Evolutionary conservation across 805 yeast genomes (phyloP).

Genomic region (Lipomyces sp.): DNA sequence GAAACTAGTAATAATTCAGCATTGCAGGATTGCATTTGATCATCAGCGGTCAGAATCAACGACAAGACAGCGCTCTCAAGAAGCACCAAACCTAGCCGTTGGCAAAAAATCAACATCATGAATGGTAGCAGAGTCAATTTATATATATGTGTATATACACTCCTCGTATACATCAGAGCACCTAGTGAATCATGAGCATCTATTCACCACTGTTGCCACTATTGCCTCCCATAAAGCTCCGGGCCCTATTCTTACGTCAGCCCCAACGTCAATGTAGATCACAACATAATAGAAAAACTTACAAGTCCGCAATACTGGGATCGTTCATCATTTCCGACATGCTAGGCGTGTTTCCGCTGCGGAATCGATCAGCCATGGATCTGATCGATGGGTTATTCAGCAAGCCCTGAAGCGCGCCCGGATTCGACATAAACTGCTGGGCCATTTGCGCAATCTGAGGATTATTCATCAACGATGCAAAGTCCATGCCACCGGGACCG

Average conservation of each 20-base stretch:
- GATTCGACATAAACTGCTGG: constrained; percentile 84
- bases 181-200: constrained; percentile 1
- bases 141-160: background rate
- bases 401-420: constrained; percentile 70
- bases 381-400: constrained; percentile 80
- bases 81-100: background rate
- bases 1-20: constrained; percentile 27
- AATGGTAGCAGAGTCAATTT: background rate
- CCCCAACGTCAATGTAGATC: background rate
- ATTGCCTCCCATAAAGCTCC: constrained; percentile 33
- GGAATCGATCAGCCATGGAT: constrained; percentile 78
- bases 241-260: constrained; percentile 21
- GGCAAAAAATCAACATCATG: background rate
- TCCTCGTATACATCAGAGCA: background rate
- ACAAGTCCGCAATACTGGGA: constrained; percentile 50
- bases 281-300: constrained; percentile 6
- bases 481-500: constrained; percentile 72
- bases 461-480: constrained; percentile 75
- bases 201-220: constrained; percentile 1
- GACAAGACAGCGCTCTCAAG: too few species aligned
- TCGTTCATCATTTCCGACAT: constrained; percentile 76
- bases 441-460: constrained; percentile 94
- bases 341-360: constrained; percentile 62
- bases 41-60: constrained; percentile 23
- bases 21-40: constrained; percentile 33